Evolutionary conservation across 257 asterid species (phyloP).

Genomic region (Voacanga thouarsii): DNA sequence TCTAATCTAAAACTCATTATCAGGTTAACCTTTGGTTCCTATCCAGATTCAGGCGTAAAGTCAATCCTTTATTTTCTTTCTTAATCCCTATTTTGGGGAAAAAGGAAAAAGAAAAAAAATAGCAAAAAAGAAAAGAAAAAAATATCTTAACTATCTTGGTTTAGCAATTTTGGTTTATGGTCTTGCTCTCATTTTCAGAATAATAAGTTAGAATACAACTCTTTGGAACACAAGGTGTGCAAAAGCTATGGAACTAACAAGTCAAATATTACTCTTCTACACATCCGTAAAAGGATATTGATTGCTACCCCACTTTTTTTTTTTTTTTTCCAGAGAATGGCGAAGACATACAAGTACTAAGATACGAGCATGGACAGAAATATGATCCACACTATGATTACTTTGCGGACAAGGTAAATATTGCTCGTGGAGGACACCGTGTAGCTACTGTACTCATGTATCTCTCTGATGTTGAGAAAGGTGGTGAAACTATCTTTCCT

Average conservation of each 20-base stretch:
- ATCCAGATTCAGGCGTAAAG: not conserved
- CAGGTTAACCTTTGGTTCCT: not conserved
- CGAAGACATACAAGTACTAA: slow-evolving; percentile 90
- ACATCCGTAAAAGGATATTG: not conserved
- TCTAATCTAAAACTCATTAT: not conserved
- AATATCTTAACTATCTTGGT: not conserved
- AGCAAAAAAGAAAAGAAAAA: too few species aligned
- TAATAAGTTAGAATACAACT: not conserved
- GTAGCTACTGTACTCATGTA: slow-evolving; percentile 91
- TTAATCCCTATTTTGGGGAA: not conserved
- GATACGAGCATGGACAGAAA: slow-evolving; percentile 89
- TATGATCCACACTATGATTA: slow-evolving; percentile 90
- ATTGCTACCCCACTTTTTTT: slow-evolving; percentile 4
- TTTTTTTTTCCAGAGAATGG: slow-evolving; percentile 64
- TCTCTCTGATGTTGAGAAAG: slow-evolving; percentile 82
- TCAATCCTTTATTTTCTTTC: not conserved
- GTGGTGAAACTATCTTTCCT: slow-evolving; percentile 97
- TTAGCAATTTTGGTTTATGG: not conserved
- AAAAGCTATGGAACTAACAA: not conserved
- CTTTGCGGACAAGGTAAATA: slow-evolving; percentile 73
- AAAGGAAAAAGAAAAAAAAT: too few species aligned
- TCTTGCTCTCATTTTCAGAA: slow-evolving; percentile 2
- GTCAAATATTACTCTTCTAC: not conserved
- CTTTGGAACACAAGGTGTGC: not conserved
- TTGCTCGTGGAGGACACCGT: slow-evolving; percentile 92